Percentiles rank a stretch among this genome's conserved stretches.
These are phyloP conservation scores for Xerocomus potaroensis DNA, from an alignment of 768 basidiomycete genomes.

Conservation along the genomic window DNA sequence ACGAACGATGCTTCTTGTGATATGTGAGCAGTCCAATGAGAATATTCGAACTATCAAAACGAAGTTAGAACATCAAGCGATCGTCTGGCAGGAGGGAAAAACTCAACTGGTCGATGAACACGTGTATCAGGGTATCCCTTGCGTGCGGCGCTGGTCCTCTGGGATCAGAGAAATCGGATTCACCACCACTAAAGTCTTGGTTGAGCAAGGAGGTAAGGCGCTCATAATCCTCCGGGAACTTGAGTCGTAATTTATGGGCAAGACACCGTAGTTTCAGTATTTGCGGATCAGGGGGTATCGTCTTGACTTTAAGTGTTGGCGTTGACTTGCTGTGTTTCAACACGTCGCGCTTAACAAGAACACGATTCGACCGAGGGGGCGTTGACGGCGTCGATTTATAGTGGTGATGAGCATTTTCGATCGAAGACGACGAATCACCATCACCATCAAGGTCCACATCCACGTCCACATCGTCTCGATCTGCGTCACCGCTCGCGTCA, in stretches of 20 bases:
- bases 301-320: constrained; percentile 38
- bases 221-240: constrained; percentile 51
- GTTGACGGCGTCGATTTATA: constrained; percentile 30
- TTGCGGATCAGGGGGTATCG: constrained; percentile 43
- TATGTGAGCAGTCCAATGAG: constrained; percentile 77
- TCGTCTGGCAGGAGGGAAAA: too few species aligned
- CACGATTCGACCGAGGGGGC: constrained; percentile 24
- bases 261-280: constrained; percentile 50
- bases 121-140: constrained; percentile 34
- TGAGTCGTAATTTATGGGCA: constrained; percentile 50
- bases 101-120: constrained; percentile 45
- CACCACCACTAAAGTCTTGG: constrained; percentile 33
- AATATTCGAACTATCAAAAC: constrained; percentile 70
- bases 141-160: constrained; percentile 31
- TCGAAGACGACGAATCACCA: constrained; percentile 28
- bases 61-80: too few species aligned
- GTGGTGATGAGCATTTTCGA: constrained; percentile 13
- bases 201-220: constrained; percentile 29
- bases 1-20: constrained; percentile 49
- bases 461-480: constrained; percentile 17
- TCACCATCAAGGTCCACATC: constrained; percentile 19
- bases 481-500: constrained; percentile 26
- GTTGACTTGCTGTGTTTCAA: constrained; percentile 46
- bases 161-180: constrained; percentile 34
- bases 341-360: constrained; percentile 17